Evolutionary conservation across 805 yeast species (phyloP).

Genomic region (Starmerella gropengiesseri): DNA sequence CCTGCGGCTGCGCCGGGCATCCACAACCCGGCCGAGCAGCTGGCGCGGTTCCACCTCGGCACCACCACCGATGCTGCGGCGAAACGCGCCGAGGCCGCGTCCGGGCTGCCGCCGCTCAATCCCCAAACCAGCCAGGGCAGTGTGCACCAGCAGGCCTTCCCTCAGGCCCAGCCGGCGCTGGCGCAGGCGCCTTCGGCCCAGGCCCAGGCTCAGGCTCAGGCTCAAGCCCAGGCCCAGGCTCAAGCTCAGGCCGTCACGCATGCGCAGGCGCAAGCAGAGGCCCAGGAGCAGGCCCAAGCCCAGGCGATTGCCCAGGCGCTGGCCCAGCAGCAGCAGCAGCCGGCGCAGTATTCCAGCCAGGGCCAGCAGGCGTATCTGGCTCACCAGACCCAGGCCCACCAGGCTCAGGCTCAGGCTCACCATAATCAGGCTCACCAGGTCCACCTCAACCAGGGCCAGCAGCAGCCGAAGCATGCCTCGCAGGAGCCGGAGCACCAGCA

Average conservation of each 20-base stretch:
- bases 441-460: neutral
- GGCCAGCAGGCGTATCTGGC: too few species aligned
- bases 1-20: slow-evolving; percentile 1
- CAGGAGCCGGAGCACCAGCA: neutral
- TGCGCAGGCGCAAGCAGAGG: slow-evolving; percentile 9
- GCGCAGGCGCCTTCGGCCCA: too few species aligned
- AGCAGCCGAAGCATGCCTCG: neutral
- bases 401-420: too few species aligned
- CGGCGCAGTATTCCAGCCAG: neutral
- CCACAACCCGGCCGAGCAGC: slow-evolving; percentile 6
- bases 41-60: slow-evolving; percentile 10
- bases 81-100: neutral
- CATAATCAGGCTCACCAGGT: too few species aligned
- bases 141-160: neutral
- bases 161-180: neutral
- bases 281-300: slow-evolving; percentile 4
- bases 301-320: neutral
- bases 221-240: slow-evolving; percentile 8
- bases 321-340: neutral
- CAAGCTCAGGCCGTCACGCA: slow-evolving; percentile 6
- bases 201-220: slow-evolving; percentile 11
- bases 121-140: neutral
- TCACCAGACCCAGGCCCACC: too few species aligned
- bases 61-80: neutral
- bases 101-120: neutral